Evolutionary conservation across 805 yeast species (phyloP).

Genomic region (Wickerhamomyces mucosus): DNA sequence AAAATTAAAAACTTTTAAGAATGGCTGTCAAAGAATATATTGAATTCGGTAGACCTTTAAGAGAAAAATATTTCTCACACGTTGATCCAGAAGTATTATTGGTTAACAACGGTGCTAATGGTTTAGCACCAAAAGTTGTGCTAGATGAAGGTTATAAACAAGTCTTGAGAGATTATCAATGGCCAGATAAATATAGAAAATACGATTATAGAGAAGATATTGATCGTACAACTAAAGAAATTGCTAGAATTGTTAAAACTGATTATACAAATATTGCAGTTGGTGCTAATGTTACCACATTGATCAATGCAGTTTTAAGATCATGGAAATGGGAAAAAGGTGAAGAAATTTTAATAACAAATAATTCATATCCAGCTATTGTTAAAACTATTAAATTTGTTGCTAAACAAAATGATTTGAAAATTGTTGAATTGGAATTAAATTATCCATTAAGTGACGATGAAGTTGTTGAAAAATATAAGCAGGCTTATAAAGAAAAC

Average conservation of each 20-base stretch:
- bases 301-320: conserved; percentile 43
- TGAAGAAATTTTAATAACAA: conserved; percentile 33
- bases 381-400: conserved; percentile 3
- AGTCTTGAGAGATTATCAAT: conserved; percentile 19
- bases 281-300: conserved; percentile 47
- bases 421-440: conserved; percentile 28
- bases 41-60: conserved; percentile 1
- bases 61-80: conserved; percentile 7
- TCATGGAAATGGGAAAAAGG: conserved; percentile 33
- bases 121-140: conserved; percentile 39
- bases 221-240: conserved; percentile 23
- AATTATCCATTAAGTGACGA: conserved; percentile 35
- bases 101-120: conserved; percentile 57
- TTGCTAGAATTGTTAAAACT: conserved; percentile 35
- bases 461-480: conserved; percentile 27
- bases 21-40: too few relatives aligned
- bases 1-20: too few relatives aligned
- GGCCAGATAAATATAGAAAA: conserved; percentile 38
- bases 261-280: conserved; percentile 38
- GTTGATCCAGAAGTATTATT: conserved; percentile 30
- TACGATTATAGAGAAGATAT: conserved; percentile 21
- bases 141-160: conserved; percentile 25
- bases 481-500: conserved; percentile 18
- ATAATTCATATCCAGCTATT: conserved; percentile 8
- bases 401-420: conserved; percentile 23